Evolutionary conservation across 805 yeast genomes (phyloP).

Genomic region (Candida dajiaensis): DNA sequence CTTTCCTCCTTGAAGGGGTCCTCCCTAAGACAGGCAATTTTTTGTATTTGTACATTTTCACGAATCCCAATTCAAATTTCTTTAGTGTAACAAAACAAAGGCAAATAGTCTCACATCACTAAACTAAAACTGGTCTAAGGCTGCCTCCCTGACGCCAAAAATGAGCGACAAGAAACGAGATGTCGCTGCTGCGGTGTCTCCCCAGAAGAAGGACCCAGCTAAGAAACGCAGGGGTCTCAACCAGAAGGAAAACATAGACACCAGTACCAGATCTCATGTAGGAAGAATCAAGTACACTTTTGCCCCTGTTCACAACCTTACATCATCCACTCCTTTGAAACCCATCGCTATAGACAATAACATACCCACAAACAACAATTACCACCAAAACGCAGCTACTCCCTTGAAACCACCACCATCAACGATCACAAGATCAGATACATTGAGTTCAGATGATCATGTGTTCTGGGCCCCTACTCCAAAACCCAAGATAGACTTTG

Average conservation of each 20-base stretch:
- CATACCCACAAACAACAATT: neutral
- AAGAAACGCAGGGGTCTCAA: neutral
- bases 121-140: neutral
- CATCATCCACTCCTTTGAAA: slow-evolving; percentile 8
- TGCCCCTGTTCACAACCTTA: slow-evolving; percentile 7
- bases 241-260: neutral
- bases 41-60: neutral
- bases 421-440: slow-evolving; percentile 1
- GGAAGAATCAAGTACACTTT: slow-evolving; percentile 6
- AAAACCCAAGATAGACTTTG: slow-evolving; percentile 3
- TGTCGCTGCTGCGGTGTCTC: neutral
- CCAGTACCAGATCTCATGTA: neutral
- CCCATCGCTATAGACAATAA: slow-evolving; percentile 3
- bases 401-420: neutral
- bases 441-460: slow-evolving; percentile 22
- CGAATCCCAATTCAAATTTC: neutral
- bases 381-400: neutral
- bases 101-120: neutral
- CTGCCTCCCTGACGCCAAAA: neutral
- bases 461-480: slow-evolving; percentile 26
- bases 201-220: neutral
- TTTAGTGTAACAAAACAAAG: neutral
- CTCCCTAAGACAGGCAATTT: neutral
- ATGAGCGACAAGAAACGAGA: slow-evolving; percentile 2
- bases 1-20: neutral